phyloP scores from a whole-genome alignment of 768 basidiomycete species.

The Tylopilus rubrobrunneus region DNA sequence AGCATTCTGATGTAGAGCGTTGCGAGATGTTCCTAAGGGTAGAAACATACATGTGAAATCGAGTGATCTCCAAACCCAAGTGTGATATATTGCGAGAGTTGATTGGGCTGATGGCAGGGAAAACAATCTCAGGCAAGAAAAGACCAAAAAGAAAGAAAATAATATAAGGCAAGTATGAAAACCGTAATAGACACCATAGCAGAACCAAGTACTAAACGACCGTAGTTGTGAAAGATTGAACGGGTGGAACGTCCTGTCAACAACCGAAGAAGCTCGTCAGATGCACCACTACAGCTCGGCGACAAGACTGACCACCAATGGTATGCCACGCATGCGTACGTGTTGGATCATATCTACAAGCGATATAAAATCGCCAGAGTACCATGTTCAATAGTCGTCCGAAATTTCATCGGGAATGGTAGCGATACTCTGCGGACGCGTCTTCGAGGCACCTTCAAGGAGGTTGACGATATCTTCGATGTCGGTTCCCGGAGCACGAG shows the following conservation, averaged over 20 bases:
- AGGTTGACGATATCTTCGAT: slow-evolving; percentile 66
- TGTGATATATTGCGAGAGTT: neutral
- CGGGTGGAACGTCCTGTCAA: slow-evolving; percentile 9
- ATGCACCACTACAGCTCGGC: neutral
- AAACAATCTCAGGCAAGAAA: slow-evolving; percentile 12
- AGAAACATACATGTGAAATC: slow-evolving; percentile 7
- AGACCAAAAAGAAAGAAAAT: slow-evolving; percentile 21
- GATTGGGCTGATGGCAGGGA: neutral
- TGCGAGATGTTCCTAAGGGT: slow-evolving; percentile 4
- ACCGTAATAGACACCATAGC: slow-evolving; percentile 21
- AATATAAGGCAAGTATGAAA: slow-evolving; percentile 12
- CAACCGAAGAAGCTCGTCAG: neutral
- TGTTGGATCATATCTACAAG: slow-evolving; percentile 23
- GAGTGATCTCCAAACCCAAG: slow-evolving; percentile 8
- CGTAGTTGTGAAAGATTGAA: slow-evolving; percentile 27
- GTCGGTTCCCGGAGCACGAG: slow-evolving; percentile 33
- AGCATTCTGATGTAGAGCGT: slow-evolving; percentile 9
- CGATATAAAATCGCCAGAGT: neutral
- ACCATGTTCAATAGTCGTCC: slow-evolving; percentile 43
- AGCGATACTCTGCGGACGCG: slow-evolving; percentile 40
- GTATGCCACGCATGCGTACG: slow-evolving; percentile 24
- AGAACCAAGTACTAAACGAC: slow-evolving; percentile 28
- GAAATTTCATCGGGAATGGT: slow-evolving; percentile 56
- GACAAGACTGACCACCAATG: slow-evolving; percentile 13
- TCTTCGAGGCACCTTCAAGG: slow-evolving; percentile 46